Evolutionary conservation across 108 stramenopile genomes (phyloP).

Genomic region (Epipyxis sp.): DNA sequence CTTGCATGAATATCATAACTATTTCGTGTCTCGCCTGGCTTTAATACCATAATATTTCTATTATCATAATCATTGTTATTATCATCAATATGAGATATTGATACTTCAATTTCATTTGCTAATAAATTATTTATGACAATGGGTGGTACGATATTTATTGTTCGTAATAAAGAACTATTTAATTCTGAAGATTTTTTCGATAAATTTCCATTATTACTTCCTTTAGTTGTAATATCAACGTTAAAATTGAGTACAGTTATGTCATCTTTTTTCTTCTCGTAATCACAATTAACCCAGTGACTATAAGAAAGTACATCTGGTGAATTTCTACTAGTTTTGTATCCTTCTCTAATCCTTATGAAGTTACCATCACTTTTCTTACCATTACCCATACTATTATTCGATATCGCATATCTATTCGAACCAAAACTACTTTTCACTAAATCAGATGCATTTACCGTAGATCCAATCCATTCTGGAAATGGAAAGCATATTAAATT

Average conservation of each 20-base stretch:
- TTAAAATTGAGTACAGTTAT: neutral
- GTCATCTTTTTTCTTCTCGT: neutral
- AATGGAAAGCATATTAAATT: no score
- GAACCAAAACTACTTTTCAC: neutral
- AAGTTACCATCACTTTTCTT: neutral
- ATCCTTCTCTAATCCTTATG: neutral
- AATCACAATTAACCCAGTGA: neutral
- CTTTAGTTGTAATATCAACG: neutral
- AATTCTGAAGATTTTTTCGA: neutral
- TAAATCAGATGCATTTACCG: neutral
- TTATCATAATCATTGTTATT: neutral
- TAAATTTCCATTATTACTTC: neutral
- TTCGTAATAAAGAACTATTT: neutral
- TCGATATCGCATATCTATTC: neutral
- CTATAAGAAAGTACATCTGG: neutral
- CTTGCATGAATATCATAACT: neutral
- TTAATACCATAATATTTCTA: neutral
- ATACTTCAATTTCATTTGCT: neutral
- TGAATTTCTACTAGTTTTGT: neutral
- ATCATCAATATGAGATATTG: neutral
- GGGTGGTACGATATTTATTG: neutral
- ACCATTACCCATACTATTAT: neutral
- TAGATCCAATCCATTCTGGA: neutral
- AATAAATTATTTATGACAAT: neutral
- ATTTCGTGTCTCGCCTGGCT: neutral